Base-by-base conservation (phyloP, 2,329 filamentous ascomycete species). In the Cytospora paraplurivora region DNA sequence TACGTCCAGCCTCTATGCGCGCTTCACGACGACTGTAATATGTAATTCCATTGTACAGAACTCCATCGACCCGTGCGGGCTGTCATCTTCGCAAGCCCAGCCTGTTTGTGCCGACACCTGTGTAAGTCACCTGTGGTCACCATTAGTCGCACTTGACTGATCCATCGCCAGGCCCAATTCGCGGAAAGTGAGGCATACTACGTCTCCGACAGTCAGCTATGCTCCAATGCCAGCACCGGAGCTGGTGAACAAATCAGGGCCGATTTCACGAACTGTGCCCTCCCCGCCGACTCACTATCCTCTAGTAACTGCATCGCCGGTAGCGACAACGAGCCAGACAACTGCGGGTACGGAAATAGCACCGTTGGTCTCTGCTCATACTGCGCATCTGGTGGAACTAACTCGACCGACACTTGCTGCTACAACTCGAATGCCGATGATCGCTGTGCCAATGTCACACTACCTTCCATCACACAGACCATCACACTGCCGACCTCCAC, bases 11-110 rank as follows among this genome's bases (percentile, higher is more conserved):
- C 85, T 93, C 72, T 99, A 99, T 77, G 94, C 95, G 56, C 89
- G 95, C 70, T 99, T 94, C 77, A 96, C 94, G 6, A 95, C 88
- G 54, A 95, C 91, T 66, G 89, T 96, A 67, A 84, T 99, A 68
- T 99, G 95, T 83, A 98, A 96, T 81, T 85, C 91, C 68, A 90
- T 99, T 72, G 86, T 99, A 57, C 95, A 99, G 76, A 93, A 92
- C 73, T 98, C 95, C 6, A 87, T 89, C 70, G 73, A 78, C 12
- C 73, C 83, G 33, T 99, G 95, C 77, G 77, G 79, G 21, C 78
- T 96, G 53, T 84, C 88, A 0, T 75, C 81, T n/a, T 77, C 82
- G 35, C 79, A 88, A 50, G 86, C 91, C 6, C 81, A 82, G 64
- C 93, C 95, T 1, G 81, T 98, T 17, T 99, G 95, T 76, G 95